Conservation (phyloP, 768 basidiomycete genomes). For the Fistulinella prunicolor region DNA sequence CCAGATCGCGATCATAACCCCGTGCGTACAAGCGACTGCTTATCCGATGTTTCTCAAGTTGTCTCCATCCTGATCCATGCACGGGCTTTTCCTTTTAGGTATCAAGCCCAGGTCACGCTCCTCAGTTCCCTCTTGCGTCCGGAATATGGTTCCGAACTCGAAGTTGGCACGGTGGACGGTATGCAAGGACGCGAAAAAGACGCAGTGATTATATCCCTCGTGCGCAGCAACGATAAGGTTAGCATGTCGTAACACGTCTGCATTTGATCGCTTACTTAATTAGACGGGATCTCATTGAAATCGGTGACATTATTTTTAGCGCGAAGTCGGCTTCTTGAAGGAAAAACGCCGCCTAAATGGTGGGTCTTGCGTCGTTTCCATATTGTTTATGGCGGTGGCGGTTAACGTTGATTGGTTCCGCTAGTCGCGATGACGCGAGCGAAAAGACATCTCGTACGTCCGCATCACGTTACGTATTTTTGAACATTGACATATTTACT, state of each 20-base stretch:
- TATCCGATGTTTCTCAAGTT: background rate
- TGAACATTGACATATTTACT: background rate
- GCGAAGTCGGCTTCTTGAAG: conserved; percentile 92
- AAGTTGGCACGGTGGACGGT: conserved; percentile 94
- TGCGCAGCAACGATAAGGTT: conserved; percentile 86
- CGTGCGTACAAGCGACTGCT: conserved; percentile 44
- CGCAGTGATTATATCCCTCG: conserved; percentile 88
- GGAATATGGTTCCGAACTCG: conserved; percentile 62
- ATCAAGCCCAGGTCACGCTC: conserved; percentile 92
- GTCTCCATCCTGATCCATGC: background rate
- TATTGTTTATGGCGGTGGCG: background rate
- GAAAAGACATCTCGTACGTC: conserved; percentile 78
- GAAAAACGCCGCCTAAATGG: conserved; percentile 92
- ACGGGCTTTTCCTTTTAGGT: conserved; percentile 36
- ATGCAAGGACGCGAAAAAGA: conserved; percentile 98
- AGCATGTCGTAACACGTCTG: too few relatives aligned
- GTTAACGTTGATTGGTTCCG: background rate
- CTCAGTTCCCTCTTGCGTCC: conserved; percentile 76
- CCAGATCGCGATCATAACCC: conserved; percentile 87
- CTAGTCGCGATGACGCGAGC: conserved; percentile 91
- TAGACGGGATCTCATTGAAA: background rate
- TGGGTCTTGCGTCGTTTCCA: conserved; percentile 32
- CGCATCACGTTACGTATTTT: background rate
- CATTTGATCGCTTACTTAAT: background rate
- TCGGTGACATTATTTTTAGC: conserved; percentile 36